These are phyloP conservation scores for Nymphaea thermarum DNA, from an alignment of 164 flowering plant species.

Conservation along the genomic window DNA sequence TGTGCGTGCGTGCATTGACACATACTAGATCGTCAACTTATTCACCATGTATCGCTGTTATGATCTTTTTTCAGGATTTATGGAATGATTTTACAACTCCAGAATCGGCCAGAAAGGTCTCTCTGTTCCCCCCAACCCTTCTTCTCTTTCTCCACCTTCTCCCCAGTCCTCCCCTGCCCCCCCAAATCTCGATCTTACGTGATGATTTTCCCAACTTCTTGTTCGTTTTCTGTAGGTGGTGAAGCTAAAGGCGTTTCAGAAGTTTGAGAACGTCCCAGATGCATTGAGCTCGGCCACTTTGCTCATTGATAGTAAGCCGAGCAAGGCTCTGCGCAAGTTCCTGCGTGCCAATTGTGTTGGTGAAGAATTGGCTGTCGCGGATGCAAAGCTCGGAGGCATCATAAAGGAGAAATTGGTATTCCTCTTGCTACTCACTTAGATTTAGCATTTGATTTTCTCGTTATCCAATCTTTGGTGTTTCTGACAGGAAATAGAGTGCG, in stretches of 20 bases:
- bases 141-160: background rate
- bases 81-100: conserved; percentile 54
- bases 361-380: conserved; percentile 76
- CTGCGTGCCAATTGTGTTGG: conserved; percentile 68
- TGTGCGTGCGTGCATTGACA: background rate
- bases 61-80: conserved; percentile 37
- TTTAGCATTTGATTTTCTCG: background rate
- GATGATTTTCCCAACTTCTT: background rate
- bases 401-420: conserved; percentile 81
- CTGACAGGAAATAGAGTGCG: conserved; percentile 60
- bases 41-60: too few species aligned
- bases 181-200: background rate
- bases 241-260: conserved; percentile 78
- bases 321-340: conserved; percentile 82
- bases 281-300: conserved; percentile 68
- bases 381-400: conserved; percentile 80
- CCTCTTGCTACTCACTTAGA: background rate
- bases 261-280: conserved; percentile 85
- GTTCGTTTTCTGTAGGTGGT: conserved; percentile 38
- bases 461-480: background rate
- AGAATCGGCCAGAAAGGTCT: conserved; percentile 70
- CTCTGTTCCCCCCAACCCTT: background rate
- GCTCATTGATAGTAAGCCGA: conserved; percentile 69
- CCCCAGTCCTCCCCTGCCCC: background rate
- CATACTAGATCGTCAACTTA: too few species aligned